A percentile compares a stretch with the other conserved stretches of the same genome.
phyloP scores from a whole-genome alignment of 2,329 filamentous ascomycete species.

The Phoma sp. region DNA sequence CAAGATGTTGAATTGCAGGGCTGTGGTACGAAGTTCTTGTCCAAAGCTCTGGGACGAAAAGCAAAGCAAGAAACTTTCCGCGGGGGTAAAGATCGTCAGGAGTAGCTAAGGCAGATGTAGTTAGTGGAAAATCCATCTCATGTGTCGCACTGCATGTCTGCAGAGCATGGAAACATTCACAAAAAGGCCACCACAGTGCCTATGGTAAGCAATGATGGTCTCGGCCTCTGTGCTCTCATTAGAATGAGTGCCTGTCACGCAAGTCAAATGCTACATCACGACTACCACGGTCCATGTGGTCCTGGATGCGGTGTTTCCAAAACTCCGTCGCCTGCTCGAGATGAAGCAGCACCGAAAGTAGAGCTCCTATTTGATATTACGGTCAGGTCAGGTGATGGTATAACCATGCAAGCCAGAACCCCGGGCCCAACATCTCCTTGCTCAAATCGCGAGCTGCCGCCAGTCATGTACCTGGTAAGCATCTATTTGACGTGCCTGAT shows the following conservation, averaged over 20 bases:
- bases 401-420: too few species aligned
- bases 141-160: slow-evolving; percentile 17
- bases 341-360: too few species aligned
- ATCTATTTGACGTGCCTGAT: too few species aligned
- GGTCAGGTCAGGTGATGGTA: too few species aligned
- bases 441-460: too few species aligned
- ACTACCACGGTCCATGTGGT: background rate
- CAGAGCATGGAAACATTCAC: slow-evolving; percentile 14
- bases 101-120: slow-evolving; percentile 2
- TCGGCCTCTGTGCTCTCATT: slow-evolving; percentile 7
- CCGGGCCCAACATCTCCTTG: too few species aligned
- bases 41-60: slow-evolving; percentile 16
- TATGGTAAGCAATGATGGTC: slow-evolving; percentile 18
- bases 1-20: background rate
- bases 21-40: slow-evolving; percentile 10
- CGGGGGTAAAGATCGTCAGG: slow-evolving; percentile 17
- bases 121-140: slow-evolving; percentile 1
- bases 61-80: slow-evolving; percentile 4
- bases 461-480: too few species aligned
- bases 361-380: too few species aligned
- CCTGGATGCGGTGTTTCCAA: background rate
- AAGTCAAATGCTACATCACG: slow-evolving; percentile 1
- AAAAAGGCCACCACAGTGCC: slow-evolving; percentile 6
- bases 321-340: background rate
- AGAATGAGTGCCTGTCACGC: slow-evolving; percentile 13